These are phyloP conservation scores for Drechslera avenae DNA, from an alignment of 2,329 filamentous ascomycete species.

Conservation along the genomic window DNA sequence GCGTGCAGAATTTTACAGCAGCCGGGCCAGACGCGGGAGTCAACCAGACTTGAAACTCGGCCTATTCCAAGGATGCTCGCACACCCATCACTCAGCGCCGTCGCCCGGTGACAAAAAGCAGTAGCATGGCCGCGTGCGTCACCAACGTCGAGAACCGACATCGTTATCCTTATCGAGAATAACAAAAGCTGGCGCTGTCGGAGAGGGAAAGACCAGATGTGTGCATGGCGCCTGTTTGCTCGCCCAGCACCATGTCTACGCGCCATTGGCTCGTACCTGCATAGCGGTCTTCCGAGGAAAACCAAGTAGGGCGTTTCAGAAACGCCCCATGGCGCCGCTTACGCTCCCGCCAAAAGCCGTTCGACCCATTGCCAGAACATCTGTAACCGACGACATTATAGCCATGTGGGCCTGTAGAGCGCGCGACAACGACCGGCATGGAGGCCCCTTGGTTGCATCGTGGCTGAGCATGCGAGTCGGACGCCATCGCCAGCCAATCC, in stretches of 20 bases:
- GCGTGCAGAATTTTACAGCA: constrained; percentile 7
- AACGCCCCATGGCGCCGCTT: constrained; percentile 28
- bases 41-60: neutral
- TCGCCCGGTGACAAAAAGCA: too few species aligned
- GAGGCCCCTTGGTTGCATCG: constrained; percentile 22
- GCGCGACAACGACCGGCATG: constrained; percentile 40
- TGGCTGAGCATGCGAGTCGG: constrained; percentile 35
- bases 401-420: constrained; percentile 29
- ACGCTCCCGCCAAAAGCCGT: constrained; percentile 16
- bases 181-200: constrained; percentile 13
- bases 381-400: constrained; percentile 21
- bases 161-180: constrained; percentile 1
- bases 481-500: constrained; percentile 19
- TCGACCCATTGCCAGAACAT: constrained; percentile 25
- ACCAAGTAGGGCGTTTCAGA: constrained; percentile 40
- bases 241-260: constrained; percentile 4
- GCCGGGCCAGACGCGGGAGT: constrained; percentile 10
- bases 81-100: too few species aligned
- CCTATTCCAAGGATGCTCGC: too few species aligned
- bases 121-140: neutral
- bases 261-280: constrained; percentile 31
- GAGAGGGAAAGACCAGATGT: constrained; percentile 9
- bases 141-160: constrained; percentile 4
- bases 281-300: constrained; percentile 27
- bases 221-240: constrained; percentile 22